A percentile compares a stretch with the other conserved stretches of the same genome.
Conservation (phyloP, 257 asterid genomes). For the Solanum etuberosum region DNA sequence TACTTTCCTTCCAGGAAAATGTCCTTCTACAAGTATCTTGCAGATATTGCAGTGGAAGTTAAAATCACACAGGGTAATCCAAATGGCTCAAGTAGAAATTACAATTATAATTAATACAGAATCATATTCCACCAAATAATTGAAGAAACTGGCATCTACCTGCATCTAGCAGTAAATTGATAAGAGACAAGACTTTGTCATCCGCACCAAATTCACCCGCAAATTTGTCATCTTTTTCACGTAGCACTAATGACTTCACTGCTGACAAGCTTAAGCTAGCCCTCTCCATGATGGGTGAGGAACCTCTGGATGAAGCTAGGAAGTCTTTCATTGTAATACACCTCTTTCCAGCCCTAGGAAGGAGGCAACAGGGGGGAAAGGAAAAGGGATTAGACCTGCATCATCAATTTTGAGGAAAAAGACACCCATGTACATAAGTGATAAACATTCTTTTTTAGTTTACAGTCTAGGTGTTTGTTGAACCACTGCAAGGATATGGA, state of each 20-base stretch:
- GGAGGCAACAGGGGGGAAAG: background rate
- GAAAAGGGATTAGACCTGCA: background rate
- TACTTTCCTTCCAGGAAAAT: conserved; percentile 35
- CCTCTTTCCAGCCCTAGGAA: conserved; percentile 30
- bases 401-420: background rate
- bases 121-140: conserved; percentile 16
- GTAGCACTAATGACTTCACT: conserved; percentile 78
- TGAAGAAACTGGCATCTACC: conserved; percentile 54
- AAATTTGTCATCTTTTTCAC: conserved; percentile 82
- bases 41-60: conserved; percentile 51
- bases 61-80: conserved; percentile 42
- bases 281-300: conserved; percentile 93
- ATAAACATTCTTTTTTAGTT: background rate
- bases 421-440: background rate
- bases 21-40: conserved; percentile 96
- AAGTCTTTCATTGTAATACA: conserved; percentile 77
- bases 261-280: conserved; percentile 90
- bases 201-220: conserved; percentile 68
- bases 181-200: conserved; percentile 57
- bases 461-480: background rate
- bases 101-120: background rate
- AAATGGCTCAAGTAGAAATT: conserved; percentile 4
- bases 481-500: background rate
- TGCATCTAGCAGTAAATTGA: conserved; percentile 64
- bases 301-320: conserved; percentile 60